Evolutionary conservation across 2,329 filamentous ascomycete species (phyloP).

Genomic region (Clonostachys rhizophaga): DNA sequence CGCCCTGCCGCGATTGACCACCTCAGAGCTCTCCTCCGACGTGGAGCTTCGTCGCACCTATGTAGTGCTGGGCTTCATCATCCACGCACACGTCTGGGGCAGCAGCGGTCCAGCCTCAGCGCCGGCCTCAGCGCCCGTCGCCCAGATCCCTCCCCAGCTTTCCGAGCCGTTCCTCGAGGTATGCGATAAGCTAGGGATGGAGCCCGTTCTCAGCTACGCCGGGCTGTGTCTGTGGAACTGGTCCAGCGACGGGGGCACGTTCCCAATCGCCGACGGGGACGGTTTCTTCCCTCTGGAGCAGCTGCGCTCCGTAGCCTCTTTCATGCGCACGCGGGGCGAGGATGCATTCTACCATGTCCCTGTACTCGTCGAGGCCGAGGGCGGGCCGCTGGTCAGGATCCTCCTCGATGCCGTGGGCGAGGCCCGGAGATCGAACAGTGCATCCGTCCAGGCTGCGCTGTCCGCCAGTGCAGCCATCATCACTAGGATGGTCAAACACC

Average conservation of each 20-base stretch:
- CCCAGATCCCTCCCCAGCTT: constrained; percentile 8
- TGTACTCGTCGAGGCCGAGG: constrained; percentile 9
- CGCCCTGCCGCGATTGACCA: constrained; percentile 4
- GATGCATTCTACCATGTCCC: constrained; percentile 10
- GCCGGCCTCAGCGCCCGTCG: constrained; percentile 1
- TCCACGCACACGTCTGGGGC: constrained; percentile 9
- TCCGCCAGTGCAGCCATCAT: constrained; percentile 1
- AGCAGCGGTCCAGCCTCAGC: background rate
- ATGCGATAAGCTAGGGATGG: constrained; percentile 7
- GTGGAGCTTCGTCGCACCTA: constrained; percentile 7
- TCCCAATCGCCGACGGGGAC: background rate
- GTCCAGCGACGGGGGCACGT: background rate
- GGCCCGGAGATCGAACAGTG: background rate
- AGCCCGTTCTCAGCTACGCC: constrained; percentile 9
- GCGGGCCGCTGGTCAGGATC: constrained; percentile 4
- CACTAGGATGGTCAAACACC: constrained; percentile 5
- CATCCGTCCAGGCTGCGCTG: constrained; percentile 3
- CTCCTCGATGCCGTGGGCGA: constrained; percentile 3
- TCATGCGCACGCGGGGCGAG: constrained; percentile 7
- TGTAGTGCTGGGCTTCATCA: constrained; percentile 9
- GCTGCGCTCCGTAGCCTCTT: constrained; percentile 5
- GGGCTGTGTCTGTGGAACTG: constrained; percentile 11
- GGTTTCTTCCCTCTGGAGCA: constrained; percentile 3
- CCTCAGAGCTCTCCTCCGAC: constrained; percentile 2
- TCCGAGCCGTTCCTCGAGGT: constrained; percentile 9